Evolutionary conservation across 176 grass and related monocot species (phyloP), one percentile per base, ranked within the genome.

Genomic region (Eleusine coracana): DNA sequence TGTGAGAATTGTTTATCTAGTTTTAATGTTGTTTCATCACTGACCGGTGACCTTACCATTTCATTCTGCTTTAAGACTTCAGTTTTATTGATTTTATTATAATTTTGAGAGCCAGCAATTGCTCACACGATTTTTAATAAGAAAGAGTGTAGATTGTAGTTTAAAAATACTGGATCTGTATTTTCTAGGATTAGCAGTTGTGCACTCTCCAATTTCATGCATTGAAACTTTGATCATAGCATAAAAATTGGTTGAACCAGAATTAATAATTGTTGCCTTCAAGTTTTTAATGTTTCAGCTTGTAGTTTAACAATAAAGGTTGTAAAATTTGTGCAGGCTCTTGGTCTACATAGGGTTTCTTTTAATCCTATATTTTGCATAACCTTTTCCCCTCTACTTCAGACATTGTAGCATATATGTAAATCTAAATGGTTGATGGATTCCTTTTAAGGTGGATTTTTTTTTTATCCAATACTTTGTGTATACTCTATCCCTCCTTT

Each of bases 251-350:
- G 14, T 63, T 29, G 60, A 28, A 13, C 34, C 54, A 41, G 42
- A 10, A 73, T 86, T 78, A 34, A 66, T 10, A 71, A 66, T 55
- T n/a, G 25, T 5, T 77, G 64, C 54, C 31, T 82, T 7, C 31
- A 25, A 23, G n/a, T 42, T 68, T 86, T 39, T 12, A 70, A 21
- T 79, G 51, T 64, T 31, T 79, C 36, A 36, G 1, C 36, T 63
- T 27, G 3, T 61, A 61, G 58, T 8, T 23, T 61, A 61, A 61
- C 2, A 25, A 61, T 61, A 25, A 20, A 50, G 52, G 20, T n/a
- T 8, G 54, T 58, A 5, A 58, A n/a, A n/a, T 7, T 23, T 59
- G 3, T 50, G 70, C 28, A 61, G 59, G 11, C 56, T 34, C 31
- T 34, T 2, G 31, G 2, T 34, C 31, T 5, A 5, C 40, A 78